phyloP scores from a whole-genome alignment of 2,329 filamentous ascomycete genomes.

The Cladosporium sp. region DNA sequence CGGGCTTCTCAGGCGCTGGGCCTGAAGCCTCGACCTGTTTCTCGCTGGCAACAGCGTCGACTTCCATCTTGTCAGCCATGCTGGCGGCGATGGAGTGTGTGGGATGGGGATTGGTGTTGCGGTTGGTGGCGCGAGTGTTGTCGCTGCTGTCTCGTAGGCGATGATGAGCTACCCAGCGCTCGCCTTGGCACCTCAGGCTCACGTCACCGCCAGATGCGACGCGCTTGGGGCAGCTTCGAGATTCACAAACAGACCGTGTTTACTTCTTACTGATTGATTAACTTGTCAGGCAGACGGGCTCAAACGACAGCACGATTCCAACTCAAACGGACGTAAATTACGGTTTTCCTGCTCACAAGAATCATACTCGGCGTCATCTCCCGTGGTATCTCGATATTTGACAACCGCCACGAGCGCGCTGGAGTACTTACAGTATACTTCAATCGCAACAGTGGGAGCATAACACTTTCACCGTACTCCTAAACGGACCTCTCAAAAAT shows the following conservation, averaged over 20 bases:
- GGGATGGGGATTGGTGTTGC: constrained; percentile 16
- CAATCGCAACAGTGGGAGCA: no score
- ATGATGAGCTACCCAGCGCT: neutral
- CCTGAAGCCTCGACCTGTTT: constrained; percentile 40
- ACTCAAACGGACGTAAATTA: no score
- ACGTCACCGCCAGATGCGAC: neutral
- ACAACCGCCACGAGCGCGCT: no score
- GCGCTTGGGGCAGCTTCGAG: neutral
- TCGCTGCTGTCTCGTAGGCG: neutral
- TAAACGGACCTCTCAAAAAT: constrained; percentile 13
- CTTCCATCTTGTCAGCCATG: constrained; percentile 50
- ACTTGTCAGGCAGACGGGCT: no score
- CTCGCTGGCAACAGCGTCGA: constrained; percentile 34
- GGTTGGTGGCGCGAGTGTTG: constrained; percentile 4
- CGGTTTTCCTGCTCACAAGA: no score
- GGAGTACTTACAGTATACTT: no score
- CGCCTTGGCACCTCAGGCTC: neutral
- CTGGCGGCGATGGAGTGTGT: constrained; percentile 11
- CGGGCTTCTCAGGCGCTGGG: constrained; percentile 28
- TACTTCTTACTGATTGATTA: neutral
- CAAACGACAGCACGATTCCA: no score
- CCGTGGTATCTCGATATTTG: no score
- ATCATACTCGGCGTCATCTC: no score
- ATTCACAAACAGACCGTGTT: neutral
- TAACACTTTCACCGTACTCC: no score